phyloP scores from a whole-genome alignment of 805 yeast species.

The Danielia oregonensis region DNA sequence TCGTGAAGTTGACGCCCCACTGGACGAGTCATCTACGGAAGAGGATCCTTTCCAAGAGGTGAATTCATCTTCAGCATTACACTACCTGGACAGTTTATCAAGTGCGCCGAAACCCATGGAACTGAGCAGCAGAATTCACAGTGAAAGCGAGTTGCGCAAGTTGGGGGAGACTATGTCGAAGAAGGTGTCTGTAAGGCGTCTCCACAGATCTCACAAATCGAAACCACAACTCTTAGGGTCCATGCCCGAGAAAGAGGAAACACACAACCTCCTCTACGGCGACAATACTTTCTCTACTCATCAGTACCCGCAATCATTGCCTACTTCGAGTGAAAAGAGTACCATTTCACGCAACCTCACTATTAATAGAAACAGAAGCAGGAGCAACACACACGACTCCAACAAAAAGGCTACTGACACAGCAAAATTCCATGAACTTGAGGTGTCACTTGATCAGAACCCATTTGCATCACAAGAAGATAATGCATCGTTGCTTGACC shows the following conservation, averaged over 20 bases:
- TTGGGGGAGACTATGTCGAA: constrained; percentile 35
- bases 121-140: constrained; percentile 4
- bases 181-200: constrained; percentile 28
- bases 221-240: neutral
- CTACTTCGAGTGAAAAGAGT: constrained; percentile 9
- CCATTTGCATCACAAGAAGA: constrained; percentile 1
- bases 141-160: constrained; percentile 25
- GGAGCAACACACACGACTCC: neutral
- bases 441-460: neutral
- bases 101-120: too few species aligned
- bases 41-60: neutral
- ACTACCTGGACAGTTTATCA: too few species aligned
- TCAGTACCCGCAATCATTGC: constrained; percentile 13
- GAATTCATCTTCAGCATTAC: too few species aligned
- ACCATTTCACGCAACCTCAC: neutral
- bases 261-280: constrained; percentile 20
- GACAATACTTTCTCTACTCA: constrained; percentile 14
- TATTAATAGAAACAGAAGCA: neutral
- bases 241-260: constrained; percentile 18
- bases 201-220: neutral
- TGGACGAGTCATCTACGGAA: neutral
- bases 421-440: too few species aligned
- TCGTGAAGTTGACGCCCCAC: neutral
- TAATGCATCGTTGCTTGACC: constrained; percentile 9
- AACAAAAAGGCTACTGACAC: neutral